phyloP scores from a whole-genome alignment of 495 filamentous ascomycete genomes.

The Penicillium riverlandense region DNA sequence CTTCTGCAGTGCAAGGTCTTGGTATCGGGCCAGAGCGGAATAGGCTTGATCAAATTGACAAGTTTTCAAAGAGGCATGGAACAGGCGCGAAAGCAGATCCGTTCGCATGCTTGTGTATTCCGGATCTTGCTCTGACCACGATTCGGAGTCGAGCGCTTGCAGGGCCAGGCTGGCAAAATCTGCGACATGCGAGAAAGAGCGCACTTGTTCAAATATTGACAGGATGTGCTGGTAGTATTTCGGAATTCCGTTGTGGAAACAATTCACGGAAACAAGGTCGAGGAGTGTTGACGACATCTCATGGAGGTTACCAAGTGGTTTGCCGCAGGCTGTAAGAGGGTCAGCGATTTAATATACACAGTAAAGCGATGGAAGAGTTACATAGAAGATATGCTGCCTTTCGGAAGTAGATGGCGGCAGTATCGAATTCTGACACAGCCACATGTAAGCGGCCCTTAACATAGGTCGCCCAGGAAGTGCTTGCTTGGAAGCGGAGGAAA shows the following conservation, averaged over 20 bases:
- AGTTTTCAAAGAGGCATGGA: slow-evolving; percentile 69
- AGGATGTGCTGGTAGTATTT: slow-evolving; percentile 85
- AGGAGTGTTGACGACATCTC: slow-evolving; percentile 55
- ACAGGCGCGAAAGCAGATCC: slow-evolving; percentile 75
- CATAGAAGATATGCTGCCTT: slow-evolving; percentile 77
- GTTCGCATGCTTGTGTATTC: slow-evolving; percentile 33
- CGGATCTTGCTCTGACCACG: slow-evolving; percentile 31
- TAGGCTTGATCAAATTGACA: slow-evolving; percentile 78
- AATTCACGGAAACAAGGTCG: slow-evolving; percentile 60
- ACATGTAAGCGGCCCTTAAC: slow-evolving; percentile 77
- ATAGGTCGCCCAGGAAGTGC: slow-evolving; percentile 71
- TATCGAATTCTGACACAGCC: slow-evolving; percentile 59
- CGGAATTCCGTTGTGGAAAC: slow-evolving; percentile 68
- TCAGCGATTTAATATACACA: slow-evolving; percentile 1
- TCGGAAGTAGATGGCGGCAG: slow-evolving; percentile 70
- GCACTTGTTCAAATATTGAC: slow-evolving; percentile 68
- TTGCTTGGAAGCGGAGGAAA: slow-evolving; percentile 61
- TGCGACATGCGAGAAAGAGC: slow-evolving; percentile 67
- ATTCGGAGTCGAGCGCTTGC: slow-evolving; percentile 47
- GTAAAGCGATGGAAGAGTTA: slow-evolving; percentile 34
- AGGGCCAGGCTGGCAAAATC: slow-evolving; percentile 79
- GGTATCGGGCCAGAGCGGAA: slow-evolving; percentile 64
- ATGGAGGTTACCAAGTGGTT: slow-evolving; percentile 38
- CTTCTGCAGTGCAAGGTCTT: slow-evolving; percentile 57
- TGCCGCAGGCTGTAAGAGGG: slow-evolving; percentile 28